Evolutionary conservation across 352 stramenopile genomes (phyloP), one percentile per base, ranked within the genome.

Genomic region (Peronospora belbahrii): DNA sequence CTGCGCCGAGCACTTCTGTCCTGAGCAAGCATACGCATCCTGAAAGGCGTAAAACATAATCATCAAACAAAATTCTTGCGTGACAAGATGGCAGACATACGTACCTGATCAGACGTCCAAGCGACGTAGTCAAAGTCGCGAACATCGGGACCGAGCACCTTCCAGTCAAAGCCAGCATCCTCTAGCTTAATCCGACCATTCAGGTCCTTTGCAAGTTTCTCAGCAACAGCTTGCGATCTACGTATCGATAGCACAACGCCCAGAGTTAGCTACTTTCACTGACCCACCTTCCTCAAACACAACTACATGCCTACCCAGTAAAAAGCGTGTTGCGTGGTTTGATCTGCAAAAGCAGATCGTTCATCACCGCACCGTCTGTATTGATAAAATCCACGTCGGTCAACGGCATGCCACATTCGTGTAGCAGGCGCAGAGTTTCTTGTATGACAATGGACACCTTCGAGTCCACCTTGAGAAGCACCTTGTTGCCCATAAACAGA

Each of bases 91-190:
- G 34, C 22, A 33, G 30, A 34, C 14, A 17, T 40, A 42, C 52
- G 18, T 40, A 77, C 63, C 54, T 99, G 96, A 67, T 99, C 96
- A 41, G 85, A 98, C 56, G 95, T 94, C 88, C 91, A 98, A 7
- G 94, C 93, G 10, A 99, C 95, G 61, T 98, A 98, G 52, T 98
- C 93, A 14, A 98, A 85, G 70, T 98, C 83, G 41, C 63, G 40
- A 6, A 98, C 94, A 61, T 99, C 96, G 1, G 95, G 95, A 23
- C 95, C 95, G 25, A 98, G 71, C 33, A 89, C 82, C 67, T 99
- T 99, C 96, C 96, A 99, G 75, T 99, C 96, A 61, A 98, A 98
- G 14, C 96, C 96, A 35, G 96, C 95, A 67, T 99, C 96, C 64
- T 99, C 96, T 17, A 98, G 76, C 73, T 96, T 97, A 41, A 97